phyloP scores from a whole-genome alignment of 805 yeast genomes.

The Kodamaea kakaduensis region DNA sequence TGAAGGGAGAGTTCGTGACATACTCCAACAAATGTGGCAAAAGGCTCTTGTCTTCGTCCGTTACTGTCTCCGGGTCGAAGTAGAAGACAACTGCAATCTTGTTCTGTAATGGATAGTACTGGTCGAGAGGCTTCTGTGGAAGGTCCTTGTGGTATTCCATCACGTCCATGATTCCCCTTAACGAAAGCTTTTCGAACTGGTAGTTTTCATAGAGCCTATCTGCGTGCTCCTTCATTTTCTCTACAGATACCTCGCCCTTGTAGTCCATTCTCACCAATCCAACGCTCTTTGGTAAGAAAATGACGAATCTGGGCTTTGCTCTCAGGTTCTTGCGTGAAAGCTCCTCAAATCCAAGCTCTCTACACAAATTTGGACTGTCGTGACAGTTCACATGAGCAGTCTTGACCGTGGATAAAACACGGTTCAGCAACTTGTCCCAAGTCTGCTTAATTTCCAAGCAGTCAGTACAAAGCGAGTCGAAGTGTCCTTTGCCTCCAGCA shows the following conservation, averaged over 20 bases:
- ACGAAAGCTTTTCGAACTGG: slow-evolving; percentile 32
- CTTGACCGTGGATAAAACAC: slow-evolving; percentile 33
- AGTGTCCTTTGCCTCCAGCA: slow-evolving; percentile 29
- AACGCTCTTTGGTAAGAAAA: slow-evolving; percentile 50
- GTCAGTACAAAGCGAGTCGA: slow-evolving; percentile 39
- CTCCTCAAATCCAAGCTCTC: slow-evolving; percentile 42
- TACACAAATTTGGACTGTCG: slow-evolving; percentile 48
- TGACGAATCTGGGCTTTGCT: slow-evolving; percentile 38
- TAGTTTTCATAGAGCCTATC: slow-evolving; percentile 45
- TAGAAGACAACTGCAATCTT: slow-evolving; percentile 51
- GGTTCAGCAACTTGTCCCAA: slow-evolving; percentile 59
- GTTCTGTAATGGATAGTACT: slow-evolving; percentile 36
- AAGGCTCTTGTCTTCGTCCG: slow-evolving; percentile 60
- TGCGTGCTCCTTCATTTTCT: slow-evolving; percentile 41
- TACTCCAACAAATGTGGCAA: slow-evolving; percentile 60
- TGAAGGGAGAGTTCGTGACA: slow-evolving; percentile 52
- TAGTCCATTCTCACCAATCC: slow-evolving; percentile 49
- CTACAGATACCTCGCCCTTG: slow-evolving; percentile 29
- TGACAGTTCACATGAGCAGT: slow-evolving; percentile 62
- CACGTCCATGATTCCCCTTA: slow-evolving; percentile 26
- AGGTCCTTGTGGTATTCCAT: slow-evolving; percentile 28
- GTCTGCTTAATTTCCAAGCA: slow-evolving; percentile 48
- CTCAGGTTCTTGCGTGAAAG: slow-evolving; percentile 19
- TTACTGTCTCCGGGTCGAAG: slow-evolving; percentile 46
- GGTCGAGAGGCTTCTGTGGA: slow-evolving; percentile 28